A percentile compares a stretch with the other conserved stretches of the same genome.
Evolutionary conservation across 2,329 filamentous ascomycete genomes (phyloP).

Genomic region (Cladosporium sp.): DNA sequence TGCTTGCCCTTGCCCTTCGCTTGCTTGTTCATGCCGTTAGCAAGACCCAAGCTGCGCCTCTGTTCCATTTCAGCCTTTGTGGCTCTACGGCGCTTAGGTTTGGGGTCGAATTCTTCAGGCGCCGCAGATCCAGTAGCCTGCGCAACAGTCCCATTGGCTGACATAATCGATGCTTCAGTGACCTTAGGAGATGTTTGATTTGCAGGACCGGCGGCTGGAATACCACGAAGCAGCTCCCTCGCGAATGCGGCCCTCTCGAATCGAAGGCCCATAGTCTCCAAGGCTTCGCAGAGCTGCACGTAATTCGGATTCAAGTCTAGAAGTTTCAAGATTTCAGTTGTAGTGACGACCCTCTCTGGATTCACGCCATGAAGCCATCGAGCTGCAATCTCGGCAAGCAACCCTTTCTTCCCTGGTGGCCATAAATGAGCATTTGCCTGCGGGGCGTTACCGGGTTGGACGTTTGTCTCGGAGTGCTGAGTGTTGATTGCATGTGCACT

Average conservation of each 20-base stretch:
- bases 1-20: background rate
- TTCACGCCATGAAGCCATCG: constrained; percentile 49
- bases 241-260: constrained; percentile 53
- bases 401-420: constrained; percentile 48
- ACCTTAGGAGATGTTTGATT: background rate
- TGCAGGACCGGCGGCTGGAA: constrained; percentile 38
- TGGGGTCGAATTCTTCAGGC: background rate
- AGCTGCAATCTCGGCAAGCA: constrained; percentile 48
- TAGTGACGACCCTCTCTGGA: constrained; percentile 32
- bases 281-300: constrained; percentile 49
- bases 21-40: background rate
- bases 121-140: constrained; percentile 12
- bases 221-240: constrained; percentile 44
- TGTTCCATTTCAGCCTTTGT: constrained; percentile 9
- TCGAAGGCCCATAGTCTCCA: constrained; percentile 47
- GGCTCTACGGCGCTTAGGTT: background rate
- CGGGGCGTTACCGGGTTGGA: background rate
- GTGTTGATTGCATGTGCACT: background rate
- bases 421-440: constrained; percentile 38
- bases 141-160: constrained; percentile 15
- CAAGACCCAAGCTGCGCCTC: background rate
- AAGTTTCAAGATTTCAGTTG: constrained; percentile 42
- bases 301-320: constrained; percentile 54
- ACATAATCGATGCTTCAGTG: background rate
- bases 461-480: background rate